Evolutionary conservation across 306 rosid genomes (phyloP).

Genomic region (Prunus mongolica): DNA sequence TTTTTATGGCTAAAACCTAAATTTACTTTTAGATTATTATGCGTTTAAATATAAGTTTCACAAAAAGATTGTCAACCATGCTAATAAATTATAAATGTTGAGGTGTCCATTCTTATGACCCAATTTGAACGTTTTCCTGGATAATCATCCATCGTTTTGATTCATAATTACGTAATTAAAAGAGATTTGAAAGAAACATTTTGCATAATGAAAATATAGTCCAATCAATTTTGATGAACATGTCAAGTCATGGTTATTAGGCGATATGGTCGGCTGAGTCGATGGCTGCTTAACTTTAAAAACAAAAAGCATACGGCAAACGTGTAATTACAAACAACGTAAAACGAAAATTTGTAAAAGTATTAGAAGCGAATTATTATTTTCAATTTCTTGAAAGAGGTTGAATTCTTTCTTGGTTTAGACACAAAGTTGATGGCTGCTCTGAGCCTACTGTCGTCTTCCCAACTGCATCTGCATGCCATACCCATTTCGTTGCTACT

Average conservation of each 20-base stretch:
- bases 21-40: not conserved
- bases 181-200: not conserved
- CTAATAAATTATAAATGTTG: not conserved
- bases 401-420: not conserved
- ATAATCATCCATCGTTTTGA: not conserved
- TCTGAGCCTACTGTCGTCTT: not conserved
- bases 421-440: not conserved
- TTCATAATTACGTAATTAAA: not conserved
- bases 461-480: conserved; percentile 11
- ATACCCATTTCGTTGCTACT: not conserved
- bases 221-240: not conserved
- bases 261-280: no score
- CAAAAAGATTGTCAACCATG: not conserved
- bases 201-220: not conserved
- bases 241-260: not conserved
- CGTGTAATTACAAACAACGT: not conserved
- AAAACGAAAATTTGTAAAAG: not conserved
- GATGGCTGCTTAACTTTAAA: not conserved
- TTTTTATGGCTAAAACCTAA: no score
- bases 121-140: not conserved
- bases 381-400: not conserved
- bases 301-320: not conserved
- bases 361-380: not conserved
- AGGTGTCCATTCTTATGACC: not conserved
- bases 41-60: not conserved